Percentiles rank a stretch among this genome's conserved stretches.
phyloP scores from a whole-genome alignment of 2,329 filamentous ascomycete species.

The Colletotrichum magnum region DNA sequence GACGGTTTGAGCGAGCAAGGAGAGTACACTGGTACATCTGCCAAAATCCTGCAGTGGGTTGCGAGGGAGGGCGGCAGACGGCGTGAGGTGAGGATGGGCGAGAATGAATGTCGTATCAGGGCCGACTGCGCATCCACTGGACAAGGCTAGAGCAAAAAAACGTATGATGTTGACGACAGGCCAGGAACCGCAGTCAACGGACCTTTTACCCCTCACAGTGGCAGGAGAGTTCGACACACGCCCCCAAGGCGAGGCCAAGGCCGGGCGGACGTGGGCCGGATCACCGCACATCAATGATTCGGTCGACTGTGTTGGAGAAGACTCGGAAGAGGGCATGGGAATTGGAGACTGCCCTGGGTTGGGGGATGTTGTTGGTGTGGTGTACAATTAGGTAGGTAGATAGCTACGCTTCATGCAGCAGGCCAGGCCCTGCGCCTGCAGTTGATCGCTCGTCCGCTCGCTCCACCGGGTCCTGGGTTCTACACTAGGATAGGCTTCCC shows the following conservation, averaged over 20 bases:
- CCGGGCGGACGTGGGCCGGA: constrained; percentile 29
- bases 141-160: constrained; percentile 36
- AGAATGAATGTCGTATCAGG: constrained; percentile 32
- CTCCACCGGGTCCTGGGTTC: constrained; percentile 27
- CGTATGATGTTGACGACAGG: constrained; percentile 40
- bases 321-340: constrained; percentile 4
- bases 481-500: not conserved
- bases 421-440: constrained; percentile 23
- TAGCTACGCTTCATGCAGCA: not conserved
- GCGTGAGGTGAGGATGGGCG: constrained; percentile 25
- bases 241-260: constrained; percentile 29
- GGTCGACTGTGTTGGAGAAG: constrained; percentile 22
- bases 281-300: constrained; percentile 26
- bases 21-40: constrained; percentile 22
- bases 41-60: not conserved
- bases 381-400: not conserved
- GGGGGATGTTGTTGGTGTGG: not conserved
- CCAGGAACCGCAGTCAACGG: constrained; percentile 36
- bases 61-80: not conserved
- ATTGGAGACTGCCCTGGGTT: not conserved
- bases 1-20: constrained; percentile 6
- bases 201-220: constrained; percentile 40
- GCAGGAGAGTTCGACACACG: constrained; percentile 30
- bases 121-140: constrained; percentile 36
- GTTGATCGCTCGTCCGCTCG: constrained; percentile 17